Conservation (phyloP, 1,139 yeast species). For the Debaryomyces subglobosus region DNA sequence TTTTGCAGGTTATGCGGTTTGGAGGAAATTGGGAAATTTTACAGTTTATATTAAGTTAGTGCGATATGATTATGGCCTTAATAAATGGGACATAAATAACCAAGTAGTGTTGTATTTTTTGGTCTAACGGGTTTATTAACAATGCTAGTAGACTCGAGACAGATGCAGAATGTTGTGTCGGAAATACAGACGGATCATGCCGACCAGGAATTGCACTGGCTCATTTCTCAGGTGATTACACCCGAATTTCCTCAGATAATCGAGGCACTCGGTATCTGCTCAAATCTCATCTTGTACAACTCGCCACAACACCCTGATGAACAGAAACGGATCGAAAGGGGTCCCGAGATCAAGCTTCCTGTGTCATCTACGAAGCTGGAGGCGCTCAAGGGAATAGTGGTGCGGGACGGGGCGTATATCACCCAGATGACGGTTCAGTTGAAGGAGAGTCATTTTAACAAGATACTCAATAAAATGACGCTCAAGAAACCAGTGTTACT, state of each 20-base stretch:
- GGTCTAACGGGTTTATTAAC: background rate
- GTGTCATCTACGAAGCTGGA: conserved; percentile 44
- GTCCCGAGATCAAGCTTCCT: conserved; percentile 45
- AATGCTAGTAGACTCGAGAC: background rate
- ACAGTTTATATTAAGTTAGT: background rate
- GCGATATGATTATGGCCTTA: background rate
- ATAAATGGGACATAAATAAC: background rate
- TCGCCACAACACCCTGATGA: conserved; percentile 43
- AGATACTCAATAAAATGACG: conserved; percentile 28
- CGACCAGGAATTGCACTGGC: conserved; percentile 48
- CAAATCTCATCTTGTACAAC: conserved; percentile 40
- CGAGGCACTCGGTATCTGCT: conserved; percentile 45
- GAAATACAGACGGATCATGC: conserved; percentile 25
- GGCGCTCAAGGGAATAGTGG: conserved; percentile 43
- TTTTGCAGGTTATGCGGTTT: conserved; percentile 7
- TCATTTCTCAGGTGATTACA: conserved; percentile 28
- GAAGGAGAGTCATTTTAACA: conserved; percentile 37
- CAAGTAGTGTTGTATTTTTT: background rate
- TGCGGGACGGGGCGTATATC: conserved; percentile 45
- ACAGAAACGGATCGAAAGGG: conserved; percentile 30
- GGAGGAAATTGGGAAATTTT: background rate
- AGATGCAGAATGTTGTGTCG: conserved; percentile 6
- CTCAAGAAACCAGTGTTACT: conserved; percentile 35
- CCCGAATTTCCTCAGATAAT: conserved; percentile 46
- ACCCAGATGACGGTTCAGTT: conserved; percentile 33